Base-by-base conservation (phyloP, 352 stramenopile genomes). In the Pythium aquatile region DNA sequence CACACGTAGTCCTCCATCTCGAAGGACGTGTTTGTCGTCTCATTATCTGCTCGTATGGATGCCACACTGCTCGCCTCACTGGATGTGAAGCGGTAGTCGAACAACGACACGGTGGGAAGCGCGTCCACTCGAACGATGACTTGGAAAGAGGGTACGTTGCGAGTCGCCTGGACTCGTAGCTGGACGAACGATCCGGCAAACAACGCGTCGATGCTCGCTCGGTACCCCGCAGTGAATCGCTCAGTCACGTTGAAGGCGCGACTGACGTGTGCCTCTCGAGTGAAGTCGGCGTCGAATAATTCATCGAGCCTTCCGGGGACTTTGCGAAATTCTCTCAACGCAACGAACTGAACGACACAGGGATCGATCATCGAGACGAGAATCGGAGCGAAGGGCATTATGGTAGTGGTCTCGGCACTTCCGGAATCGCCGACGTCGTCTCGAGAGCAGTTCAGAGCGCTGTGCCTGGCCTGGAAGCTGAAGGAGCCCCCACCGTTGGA, bases 401-500 rank as follows among this genome's bases (percentile, higher is more conserved):
- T 29, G 17, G 30, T 35, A 24, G 20, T 24, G 1, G 28, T 24
- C 5, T 39, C 16, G 6, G 9, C 28, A 33, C 17, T 51, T 29
- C 24, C 46, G 28, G 5, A 48, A 13, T 40, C 46, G 24, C 30
- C 63, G 24, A 26, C 42, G 14, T 62, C 44, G 30, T 29, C 33
- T 14, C 2, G 3, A 4, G 63, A 64, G 32, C 64, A 70, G 17
- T 61, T 62, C 5, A 17, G 1, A 3, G 13, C 44, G 4, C n/a
- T 30, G 26, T 58, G 46, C 0, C 9, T 32, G 3, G 33, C 16
- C 51, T 62, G 28, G 7, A 70, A 46, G 9, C 33, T 55, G 46
- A 70, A 70, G 8, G 52, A 39, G 8, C 40, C 52, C 2, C 64
- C 64, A 2, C 49, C 57, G 17, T 70, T 65, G 1, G 17, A 33